Base-by-base conservation (phyloP, 371 early-diverging fungal genomes). In the Mucor lusitanicus region DNA sequence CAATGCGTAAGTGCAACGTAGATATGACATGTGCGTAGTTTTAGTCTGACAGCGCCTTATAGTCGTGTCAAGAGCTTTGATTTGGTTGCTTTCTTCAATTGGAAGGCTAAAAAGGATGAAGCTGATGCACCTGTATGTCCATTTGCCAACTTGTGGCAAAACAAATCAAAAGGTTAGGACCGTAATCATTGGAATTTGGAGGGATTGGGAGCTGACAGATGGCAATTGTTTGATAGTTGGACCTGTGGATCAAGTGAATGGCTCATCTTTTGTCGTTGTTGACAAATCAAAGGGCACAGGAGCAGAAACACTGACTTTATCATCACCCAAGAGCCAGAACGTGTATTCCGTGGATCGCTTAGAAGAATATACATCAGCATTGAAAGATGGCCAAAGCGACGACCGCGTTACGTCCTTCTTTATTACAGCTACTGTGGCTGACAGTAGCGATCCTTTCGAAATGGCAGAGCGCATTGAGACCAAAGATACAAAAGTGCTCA, bases 91-190 rank as follows among this genome's bases (percentile, higher is more conserved):
- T 87, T 84, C 50, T 57, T 85, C 17, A 33, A 37, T 32, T 85
- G 84, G 85, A 80, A 80, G 37, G 63, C 78, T 3, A 72, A 79
- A 42, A 77, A 80, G 27, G 73, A 85, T 23, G 67, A 78, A 40
- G 64, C 72, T 12, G 63, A 71, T 13, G 74, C 74, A 44, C 77
- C 86, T 9, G 81, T 74, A 0, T 87, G 88, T 65, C 88, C 88
- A n/a, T 87, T 76, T 77, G 88, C 88, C 15, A 84, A 85, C 57
- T 70, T 83, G 17, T 87, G 88, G 88, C 79, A 85, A 67, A 76
- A 85, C 72, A 85, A 85, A 61, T 72, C 74, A 25, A 78, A 72
- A 69, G 77, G 81, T 61, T 68, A 42, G 28, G 6, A 1, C 4
- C 11, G 19, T 13, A 59, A 28, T 9, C 27, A 40, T 2, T n/a